These are phyloP conservation scores for Medicago ruthenica DNA, from an alignment of 306 rosid genomes.

Conservation along the genomic window DNA sequence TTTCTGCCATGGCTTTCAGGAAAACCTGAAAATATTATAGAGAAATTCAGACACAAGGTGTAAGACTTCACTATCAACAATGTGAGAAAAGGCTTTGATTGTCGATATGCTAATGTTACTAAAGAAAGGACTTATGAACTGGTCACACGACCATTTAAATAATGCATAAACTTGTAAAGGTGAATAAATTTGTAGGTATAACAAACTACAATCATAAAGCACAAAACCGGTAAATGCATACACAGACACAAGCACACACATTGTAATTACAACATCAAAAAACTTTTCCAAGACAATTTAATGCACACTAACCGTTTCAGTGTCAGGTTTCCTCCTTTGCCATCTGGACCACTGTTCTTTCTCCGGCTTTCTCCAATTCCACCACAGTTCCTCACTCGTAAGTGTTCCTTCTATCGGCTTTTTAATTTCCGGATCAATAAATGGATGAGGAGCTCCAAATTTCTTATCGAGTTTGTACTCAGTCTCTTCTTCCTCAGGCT, in stretches of 20 bases:
- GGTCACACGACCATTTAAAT: slow-evolving; percentile 21
- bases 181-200: slow-evolving; percentile 7
- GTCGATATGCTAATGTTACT: background rate
- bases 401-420: slow-evolving; percentile 74
- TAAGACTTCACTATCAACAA: slow-evolving; percentile 30
- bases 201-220: slow-evolving; percentile 24
- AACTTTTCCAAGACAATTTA: background rate
- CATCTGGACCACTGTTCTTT: slow-evolving; percentile 96
- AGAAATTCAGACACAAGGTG: slow-evolving; percentile 25
- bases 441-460: slow-evolving; percentile 84
- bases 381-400: slow-evolving; percentile 83
- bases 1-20: slow-evolving; percentile 97
- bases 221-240: slow-evolving; percentile 17
- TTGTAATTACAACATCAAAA: background rate
- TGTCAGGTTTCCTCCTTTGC: slow-evolving; percentile 94
- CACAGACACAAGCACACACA: background rate
- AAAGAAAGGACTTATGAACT: slow-evolving; percentile 3
- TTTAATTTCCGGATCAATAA: slow-evolving; percentile 76
- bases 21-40: slow-evolving; percentile 69
- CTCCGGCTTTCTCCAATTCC: slow-evolving; percentile 96
- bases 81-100: slow-evolving; percentile 1
- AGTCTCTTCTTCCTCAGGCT: slow-evolving; percentile 69
- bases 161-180: slow-evolving; percentile 11
- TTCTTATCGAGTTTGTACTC: slow-evolving; percentile 73
- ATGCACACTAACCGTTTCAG: slow-evolving; percentile 81